Conservation (phyloP, 2,329 filamentous ascomycete genomes). For the Colletotrichum graminicola region DNA sequence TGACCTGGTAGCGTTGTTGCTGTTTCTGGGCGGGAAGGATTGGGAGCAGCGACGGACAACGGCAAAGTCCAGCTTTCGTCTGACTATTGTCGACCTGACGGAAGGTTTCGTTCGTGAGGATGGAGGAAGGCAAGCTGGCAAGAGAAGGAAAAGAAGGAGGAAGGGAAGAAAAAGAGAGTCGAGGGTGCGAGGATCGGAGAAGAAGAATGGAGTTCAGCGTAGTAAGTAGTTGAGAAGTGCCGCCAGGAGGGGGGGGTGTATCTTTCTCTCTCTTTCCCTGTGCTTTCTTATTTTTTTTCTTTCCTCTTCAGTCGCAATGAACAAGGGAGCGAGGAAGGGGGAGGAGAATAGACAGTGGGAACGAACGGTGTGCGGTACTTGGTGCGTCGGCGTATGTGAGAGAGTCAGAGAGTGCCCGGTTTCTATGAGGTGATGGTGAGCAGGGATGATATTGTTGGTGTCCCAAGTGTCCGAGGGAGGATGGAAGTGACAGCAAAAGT, state of each 20-base stretch:
- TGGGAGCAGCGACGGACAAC: slow-evolving; percentile 28
- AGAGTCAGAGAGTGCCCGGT: slow-evolving; percentile 7
- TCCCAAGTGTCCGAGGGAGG: slow-evolving; percentile 29
- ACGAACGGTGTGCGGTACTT: slow-evolving; percentile 24
- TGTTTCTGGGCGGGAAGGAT: slow-evolving; percentile 2
- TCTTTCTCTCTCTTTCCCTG: neutral
- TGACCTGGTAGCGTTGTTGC: slow-evolving; percentile 33
- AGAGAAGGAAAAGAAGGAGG: slow-evolving; percentile 6
- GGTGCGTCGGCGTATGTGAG: slow-evolving; percentile 14
- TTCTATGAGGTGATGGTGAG: slow-evolving; percentile 39
- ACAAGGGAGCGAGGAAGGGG: slow-evolving; percentile 27
- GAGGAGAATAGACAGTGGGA: slow-evolving; percentile 26
- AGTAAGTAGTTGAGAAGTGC: slow-evolving; percentile 41
- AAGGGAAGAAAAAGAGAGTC: slow-evolving; percentile 34
- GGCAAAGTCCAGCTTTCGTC: slow-evolving; percentile 40
- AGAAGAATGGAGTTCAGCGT: slow-evolving; percentile 33
- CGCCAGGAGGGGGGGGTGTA: slow-evolving; percentile 19
- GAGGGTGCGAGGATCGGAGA: slow-evolving; percentile 34
- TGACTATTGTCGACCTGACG: slow-evolving; percentile 27
- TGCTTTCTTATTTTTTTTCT: neutral
- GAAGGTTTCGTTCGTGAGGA: slow-evolving; percentile 22
- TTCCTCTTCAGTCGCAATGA: slow-evolving; percentile 38
- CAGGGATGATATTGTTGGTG: slow-evolving; percentile 39
- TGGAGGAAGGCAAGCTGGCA: slow-evolving; percentile 14
- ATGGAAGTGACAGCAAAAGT: slow-evolving; percentile 12